These are phyloP conservation scores for Diaporthe ilicicola DNA, from an alignment of 2,329 filamentous ascomycete genomes.

Conservation along the genomic window DNA sequence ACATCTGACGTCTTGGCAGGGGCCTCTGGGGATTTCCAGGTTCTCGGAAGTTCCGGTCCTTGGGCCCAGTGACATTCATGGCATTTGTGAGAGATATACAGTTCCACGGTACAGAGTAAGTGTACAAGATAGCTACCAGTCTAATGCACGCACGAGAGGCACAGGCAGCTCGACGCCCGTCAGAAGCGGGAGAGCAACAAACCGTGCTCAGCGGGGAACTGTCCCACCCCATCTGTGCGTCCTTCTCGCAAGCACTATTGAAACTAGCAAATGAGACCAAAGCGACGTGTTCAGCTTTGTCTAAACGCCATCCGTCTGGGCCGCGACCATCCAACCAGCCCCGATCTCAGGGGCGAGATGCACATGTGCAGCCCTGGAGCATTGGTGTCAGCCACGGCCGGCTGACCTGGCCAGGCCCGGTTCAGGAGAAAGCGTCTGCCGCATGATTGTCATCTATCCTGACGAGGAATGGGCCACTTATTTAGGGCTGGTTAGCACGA, in stretches of 20 bases:
- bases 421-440: not conserved
- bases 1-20: not conserved
- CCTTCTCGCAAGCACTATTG: constrained; percentile 4
- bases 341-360: constrained; percentile 11
- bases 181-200: constrained; percentile 18
- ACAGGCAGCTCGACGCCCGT: not conserved
- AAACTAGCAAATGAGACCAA: constrained; percentile 12
- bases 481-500: constrained; percentile 11
- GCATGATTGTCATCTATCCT: not conserved
- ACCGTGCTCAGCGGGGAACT: constrained; percentile 9
- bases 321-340: not conserved
- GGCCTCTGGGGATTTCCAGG: no score
- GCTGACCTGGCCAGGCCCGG: constrained; percentile 6
- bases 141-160: not conserved
- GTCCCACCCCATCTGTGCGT: constrained; percentile 19
- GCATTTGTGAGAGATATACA: not conserved
- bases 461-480: not conserved
- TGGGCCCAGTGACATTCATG: not conserved
- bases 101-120: not conserved
- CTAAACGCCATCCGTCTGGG: not conserved
- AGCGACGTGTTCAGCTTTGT: not conserved
- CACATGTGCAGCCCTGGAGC: not conserved
- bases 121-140: not conserved
- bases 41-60: not conserved
- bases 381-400: constrained; percentile 15